Evolutionary conservation across 495 filamentous ascomycete species (phyloP).

Genomic region (Neurospora pannonica): DNA sequence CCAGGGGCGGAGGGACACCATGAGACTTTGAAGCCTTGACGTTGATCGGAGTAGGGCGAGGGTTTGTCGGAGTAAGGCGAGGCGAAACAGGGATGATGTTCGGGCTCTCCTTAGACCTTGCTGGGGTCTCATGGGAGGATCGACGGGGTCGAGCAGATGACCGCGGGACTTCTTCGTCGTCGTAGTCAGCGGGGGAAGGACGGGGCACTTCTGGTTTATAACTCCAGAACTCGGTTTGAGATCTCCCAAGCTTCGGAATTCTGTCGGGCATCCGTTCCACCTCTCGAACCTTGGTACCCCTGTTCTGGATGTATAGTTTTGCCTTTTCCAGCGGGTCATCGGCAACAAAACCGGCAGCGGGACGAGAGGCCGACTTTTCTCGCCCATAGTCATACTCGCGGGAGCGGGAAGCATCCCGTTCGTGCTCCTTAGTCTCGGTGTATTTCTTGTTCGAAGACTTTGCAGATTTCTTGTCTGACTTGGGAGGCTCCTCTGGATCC

Average conservation of each 20-base stretch:
- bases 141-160: constrained; percentile 27
- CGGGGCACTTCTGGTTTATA: constrained; percentile 25
- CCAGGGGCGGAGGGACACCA: not conserved
- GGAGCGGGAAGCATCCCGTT: constrained; percentile 20
- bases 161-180: constrained; percentile 15
- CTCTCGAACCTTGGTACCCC: not conserved
- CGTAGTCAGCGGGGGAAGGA: constrained; percentile 23
- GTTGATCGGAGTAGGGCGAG: constrained; percentile 19
- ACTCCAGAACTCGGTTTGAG: constrained; percentile 8
- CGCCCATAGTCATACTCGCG: constrained; percentile 17
- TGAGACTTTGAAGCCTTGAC: constrained; percentile 21
- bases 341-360: not conserved
- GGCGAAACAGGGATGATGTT: constrained; percentile 17
- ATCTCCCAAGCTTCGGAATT: not conserved
- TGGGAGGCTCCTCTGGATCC: constrained; percentile 14
- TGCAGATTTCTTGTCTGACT: constrained; percentile 27
- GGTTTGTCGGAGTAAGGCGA: constrained; percentile 8
- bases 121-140: constrained; percentile 29
- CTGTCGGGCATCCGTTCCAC: not conserved
- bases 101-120: constrained; percentile 24
- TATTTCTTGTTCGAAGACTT: constrained; percentile 32
- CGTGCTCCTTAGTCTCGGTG: constrained; percentile 19
- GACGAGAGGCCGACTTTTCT: constrained; percentile 22
- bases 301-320: not conserved
- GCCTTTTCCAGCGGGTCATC: not conserved